Conservation (phyloP, 192 early-diverging fungal species). For the Coemansia sp. region DNA sequence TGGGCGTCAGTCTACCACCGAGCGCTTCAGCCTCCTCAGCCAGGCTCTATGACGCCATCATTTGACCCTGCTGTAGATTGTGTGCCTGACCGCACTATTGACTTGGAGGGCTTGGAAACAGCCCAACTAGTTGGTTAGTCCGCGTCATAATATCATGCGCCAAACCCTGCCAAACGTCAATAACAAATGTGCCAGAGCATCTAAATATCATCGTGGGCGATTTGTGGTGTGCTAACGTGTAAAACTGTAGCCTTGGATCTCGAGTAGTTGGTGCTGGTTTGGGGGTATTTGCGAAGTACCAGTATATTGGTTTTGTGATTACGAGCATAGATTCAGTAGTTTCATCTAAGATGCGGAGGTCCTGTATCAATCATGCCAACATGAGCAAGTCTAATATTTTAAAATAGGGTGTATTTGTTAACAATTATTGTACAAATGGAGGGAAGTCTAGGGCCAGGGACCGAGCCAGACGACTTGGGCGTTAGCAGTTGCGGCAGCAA, state of each 20-base stretch:
- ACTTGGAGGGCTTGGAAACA: slow-evolving; percentile 2
- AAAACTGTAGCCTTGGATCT: no score
- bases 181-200: not conserved
- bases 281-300: no score
- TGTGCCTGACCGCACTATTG: slow-evolving; percentile 1
- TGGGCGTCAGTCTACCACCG: slow-evolving; percentile 28
- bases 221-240: no score
- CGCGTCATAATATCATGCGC: not conserved
- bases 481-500: slow-evolving; percentile 9
- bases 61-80: slow-evolving; percentile 1
- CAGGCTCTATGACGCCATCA: not conserved
- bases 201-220: not conserved
- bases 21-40: not conserved
- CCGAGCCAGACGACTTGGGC: slow-evolving; percentile 9
- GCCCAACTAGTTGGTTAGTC: not conserved
- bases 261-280: no score
- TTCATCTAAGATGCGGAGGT: no score
- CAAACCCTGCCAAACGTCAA: not conserved
- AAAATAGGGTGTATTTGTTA: slow-evolving; percentile 3
- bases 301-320: no score
- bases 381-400: not conserved
- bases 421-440: not conserved
- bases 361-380: no score
- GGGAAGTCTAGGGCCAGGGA: not conserved
- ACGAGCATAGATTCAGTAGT: no score